Percentiles rank a stretch among this genome's conserved stretches.
Evolutionary conservation across 306 rosid genomes (phyloP).

Genomic region (Vigna angularis): DNA sequence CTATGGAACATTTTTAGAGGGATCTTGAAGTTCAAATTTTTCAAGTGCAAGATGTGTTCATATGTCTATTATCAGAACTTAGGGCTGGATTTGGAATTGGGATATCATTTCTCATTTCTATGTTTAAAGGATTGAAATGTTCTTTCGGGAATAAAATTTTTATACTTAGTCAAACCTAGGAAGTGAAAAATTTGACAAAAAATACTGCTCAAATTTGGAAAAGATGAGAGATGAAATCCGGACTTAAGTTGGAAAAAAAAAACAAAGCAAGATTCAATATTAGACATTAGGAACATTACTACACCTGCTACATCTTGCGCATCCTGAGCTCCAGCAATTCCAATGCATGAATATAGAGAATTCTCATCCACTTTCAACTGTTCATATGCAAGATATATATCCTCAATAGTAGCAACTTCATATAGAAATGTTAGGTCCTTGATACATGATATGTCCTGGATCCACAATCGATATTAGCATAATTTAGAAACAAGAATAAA

Average conservation of each 20-base stretch:
- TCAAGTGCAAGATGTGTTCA: background rate
- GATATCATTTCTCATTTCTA: constrained; percentile 4
- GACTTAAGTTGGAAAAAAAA: constrained; percentile 35
- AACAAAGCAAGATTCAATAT: constrained; percentile 29
- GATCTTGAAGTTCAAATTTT: constrained; percentile 21
- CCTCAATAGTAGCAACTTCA: constrained; percentile 84
- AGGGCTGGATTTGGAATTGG: constrained; percentile 8
- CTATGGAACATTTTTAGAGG: background rate
- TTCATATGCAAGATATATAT: constrained; percentile 81
- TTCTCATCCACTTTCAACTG: constrained; percentile 89
- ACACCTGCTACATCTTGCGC: constrained; percentile 66
- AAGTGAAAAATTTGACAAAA: constrained; percentile 18
- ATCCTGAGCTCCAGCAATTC: constrained; percentile 91
- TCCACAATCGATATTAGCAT: constrained; percentile 43
- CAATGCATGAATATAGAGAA: constrained; percentile 87
- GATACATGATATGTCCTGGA: constrained; percentile 95
- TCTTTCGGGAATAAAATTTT: constrained; percentile 11
- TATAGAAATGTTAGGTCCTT: constrained; percentile 79
- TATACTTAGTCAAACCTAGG: constrained; percentile 24
- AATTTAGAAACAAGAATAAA: constrained; percentile 31
- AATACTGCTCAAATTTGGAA: constrained; percentile 33
- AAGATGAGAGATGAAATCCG: constrained; percentile 1
- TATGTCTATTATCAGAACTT: background rate
- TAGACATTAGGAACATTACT: constrained; percentile 23
- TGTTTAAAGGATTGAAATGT: background rate